A percentile compares a stretch with the other conserved stretches of the same genome.
Conservation (phyloP, 2,329 filamentous ascomycete species). For the Fusarium protoensiforme region DNA sequence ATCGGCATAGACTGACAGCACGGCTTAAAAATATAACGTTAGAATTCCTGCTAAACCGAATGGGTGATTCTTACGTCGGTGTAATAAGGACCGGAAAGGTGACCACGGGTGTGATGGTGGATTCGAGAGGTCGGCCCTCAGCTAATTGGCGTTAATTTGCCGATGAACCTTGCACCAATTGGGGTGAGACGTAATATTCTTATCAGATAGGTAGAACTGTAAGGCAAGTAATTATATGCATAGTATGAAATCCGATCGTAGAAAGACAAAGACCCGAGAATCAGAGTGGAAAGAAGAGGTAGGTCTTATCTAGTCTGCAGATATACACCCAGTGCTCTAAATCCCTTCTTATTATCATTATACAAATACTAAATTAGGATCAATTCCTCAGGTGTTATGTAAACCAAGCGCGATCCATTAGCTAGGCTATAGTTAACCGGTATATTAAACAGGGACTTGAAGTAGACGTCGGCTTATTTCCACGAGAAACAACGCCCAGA, state of each 20-base stretch:
- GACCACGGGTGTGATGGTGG: neutral
- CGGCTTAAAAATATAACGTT: neutral
- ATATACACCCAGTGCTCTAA: neutral
- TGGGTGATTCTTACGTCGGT: neutral
- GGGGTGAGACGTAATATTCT: neutral
- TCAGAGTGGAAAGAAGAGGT: neutral
- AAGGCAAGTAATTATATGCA: neutral
- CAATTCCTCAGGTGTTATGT: neutral
- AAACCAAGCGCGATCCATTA: neutral
- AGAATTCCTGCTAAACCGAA: neutral
- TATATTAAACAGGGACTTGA: neutral
- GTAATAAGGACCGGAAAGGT: neutral
- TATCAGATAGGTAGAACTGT: neutral
- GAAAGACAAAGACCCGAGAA: neutral
- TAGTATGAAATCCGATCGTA: neutral
- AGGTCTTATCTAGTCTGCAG: neutral
- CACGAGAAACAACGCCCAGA: neutral
- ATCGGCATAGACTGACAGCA: neutral
- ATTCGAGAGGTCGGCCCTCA: neutral
- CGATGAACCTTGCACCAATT: neutral
- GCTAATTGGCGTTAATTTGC: neutral
- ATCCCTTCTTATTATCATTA: neutral
- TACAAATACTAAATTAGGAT: neutral
- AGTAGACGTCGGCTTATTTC: neutral
- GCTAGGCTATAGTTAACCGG: neutral